A percentile compares a stretch with the other conserved stretches of the same genome.
These are phyloP conservation scores for Cladosporium colombiae DNA, from an alignment of 2,329 filamentous ascomycete genomes.

Conservation along the genomic window DNA sequence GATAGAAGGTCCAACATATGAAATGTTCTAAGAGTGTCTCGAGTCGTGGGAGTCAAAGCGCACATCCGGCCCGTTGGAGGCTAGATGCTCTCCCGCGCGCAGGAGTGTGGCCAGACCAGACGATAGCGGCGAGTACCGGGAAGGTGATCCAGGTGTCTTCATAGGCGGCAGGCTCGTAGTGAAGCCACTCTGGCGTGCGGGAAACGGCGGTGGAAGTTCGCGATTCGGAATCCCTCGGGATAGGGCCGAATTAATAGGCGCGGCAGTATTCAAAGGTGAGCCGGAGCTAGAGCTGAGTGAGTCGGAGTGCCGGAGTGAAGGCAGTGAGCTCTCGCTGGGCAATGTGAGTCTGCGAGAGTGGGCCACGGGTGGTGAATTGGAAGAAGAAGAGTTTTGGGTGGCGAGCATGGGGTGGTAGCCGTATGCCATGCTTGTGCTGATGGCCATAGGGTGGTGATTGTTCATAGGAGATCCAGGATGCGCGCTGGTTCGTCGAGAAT, in stretches of 20 bases:
- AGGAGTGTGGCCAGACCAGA: slow-evolving; percentile 16
- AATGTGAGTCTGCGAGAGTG: neutral
- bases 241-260: neutral
- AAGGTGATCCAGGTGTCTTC: slow-evolving; percentile 1
- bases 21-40: neutral
- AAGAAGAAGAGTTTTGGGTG: neutral
- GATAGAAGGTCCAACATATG: neutral
- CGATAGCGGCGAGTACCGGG: neutral
- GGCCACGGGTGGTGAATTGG: neutral
- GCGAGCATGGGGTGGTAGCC: slow-evolving; percentile 12
- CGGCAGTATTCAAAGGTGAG: slow-evolving; percentile 1
- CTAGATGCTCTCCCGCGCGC: slow-evolving; percentile 18
- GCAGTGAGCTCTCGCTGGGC: slow-evolving; percentile 8
- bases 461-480: neutral
- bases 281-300: slow-evolving; percentile 4
- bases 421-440: slow-evolving; percentile 18
- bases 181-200: neutral
- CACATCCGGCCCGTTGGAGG: neutral
- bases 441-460: slow-evolving; percentile 15
- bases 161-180: neutral
- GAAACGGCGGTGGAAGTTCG: slow-evolving; percentile 7
- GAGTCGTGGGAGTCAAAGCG: neutral
- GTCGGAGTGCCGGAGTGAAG: slow-evolving; percentile 10
- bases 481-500: neutral
- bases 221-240: neutral